phyloP scores from a whole-genome alignment of 1,284 basidiomycete species.

The Pyrrhoderma lamaoense region DNA sequence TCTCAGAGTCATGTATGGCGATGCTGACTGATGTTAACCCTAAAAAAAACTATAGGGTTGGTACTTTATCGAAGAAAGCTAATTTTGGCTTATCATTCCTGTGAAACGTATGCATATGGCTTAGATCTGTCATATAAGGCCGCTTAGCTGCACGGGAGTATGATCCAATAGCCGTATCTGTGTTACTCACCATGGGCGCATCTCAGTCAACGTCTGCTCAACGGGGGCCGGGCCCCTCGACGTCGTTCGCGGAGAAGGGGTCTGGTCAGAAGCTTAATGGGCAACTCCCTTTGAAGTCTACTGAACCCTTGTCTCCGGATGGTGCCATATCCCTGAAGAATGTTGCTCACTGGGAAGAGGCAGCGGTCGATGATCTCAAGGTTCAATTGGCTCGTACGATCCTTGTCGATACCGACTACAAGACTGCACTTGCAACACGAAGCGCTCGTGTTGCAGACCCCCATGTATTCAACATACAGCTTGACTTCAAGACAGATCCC shows the following conservation, averaged over 20 bases:
- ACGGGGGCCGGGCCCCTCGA: conserved; percentile 18
- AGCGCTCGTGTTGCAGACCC: conserved; percentile 56
- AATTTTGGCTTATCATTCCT: conserved; percentile 6
- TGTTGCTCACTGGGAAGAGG: conserved; percentile 58
- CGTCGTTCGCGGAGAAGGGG: conserved; percentile 29
- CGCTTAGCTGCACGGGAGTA: neutral
- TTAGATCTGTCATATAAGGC: neutral
- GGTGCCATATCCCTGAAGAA: conserved; percentile 55
- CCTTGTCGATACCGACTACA: conserved; percentile 69
- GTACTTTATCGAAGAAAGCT: conserved; percentile 1
- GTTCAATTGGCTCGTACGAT: conserved; percentile 75
- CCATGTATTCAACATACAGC: conserved; percentile 79
- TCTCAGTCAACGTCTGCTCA: conserved; percentile 35
- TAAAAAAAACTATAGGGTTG: neutral
- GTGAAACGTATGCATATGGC: neutral
- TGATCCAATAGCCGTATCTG: neutral
- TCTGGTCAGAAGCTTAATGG: conserved; percentile 20
- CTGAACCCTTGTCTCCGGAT: conserved; percentile 31
- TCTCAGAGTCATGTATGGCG: neutral
- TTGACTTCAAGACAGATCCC: conserved; percentile 76
- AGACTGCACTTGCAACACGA: conserved; percentile 58
- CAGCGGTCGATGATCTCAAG: conserved; percentile 53
- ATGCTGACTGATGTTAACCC: no score
- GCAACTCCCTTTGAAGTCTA: neutral
- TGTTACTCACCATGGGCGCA: conserved; percentile 41